Percentiles rank a stretch among this genome's conserved stretches.
Conservation (phyloP, 371 early-diverging fungal species). For the Mucor irregularis region DNA sequence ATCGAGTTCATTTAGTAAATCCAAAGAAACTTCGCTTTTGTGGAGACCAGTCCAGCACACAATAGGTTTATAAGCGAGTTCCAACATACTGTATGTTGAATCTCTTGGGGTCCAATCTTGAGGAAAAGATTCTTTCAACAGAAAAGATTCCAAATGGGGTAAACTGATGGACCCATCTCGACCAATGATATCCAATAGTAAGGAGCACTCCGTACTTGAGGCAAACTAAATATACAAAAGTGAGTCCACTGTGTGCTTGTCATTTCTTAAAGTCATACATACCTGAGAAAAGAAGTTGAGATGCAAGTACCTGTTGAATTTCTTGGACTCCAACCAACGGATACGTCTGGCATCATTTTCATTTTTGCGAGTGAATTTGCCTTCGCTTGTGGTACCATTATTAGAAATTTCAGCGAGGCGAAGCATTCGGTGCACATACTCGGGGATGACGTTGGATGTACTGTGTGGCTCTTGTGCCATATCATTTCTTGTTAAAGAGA, state of each 20-base stretch:
- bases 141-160: conserved; percentile 30
- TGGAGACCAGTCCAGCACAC: conserved; percentile 17
- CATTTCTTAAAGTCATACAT: neutral
- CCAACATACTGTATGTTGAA: neutral
- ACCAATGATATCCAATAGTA: conserved; percentile 32
- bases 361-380: conserved; percentile 19
- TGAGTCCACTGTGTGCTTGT: neutral
- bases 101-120: conserved; percentile 35
- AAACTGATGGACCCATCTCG: conserved; percentile 21
- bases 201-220: conserved; percentile 28
- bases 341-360: conserved; percentile 20
- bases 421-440: conserved; percentile 18
- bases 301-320: conserved; percentile 21
- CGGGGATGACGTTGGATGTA: conserved; percentile 5
- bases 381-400: neutral
- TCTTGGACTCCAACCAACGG: conserved; percentile 29
- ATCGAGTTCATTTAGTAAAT: conserved; percentile 14
- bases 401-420: conserved; percentile 1
- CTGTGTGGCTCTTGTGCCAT: conserved; percentile 5
- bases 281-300: conserved; percentile 27
- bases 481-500: conserved; percentile 35
- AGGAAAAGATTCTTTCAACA: conserved; percentile 35
- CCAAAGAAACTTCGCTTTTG: conserved; percentile 14
- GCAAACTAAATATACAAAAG: conserved; percentile 22
- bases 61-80: conserved; percentile 5